These are phyloP conservation scores for Crotalaria pallida DNA, from an alignment of 306 rosid genomes.

Conservation along the genomic window DNA sequence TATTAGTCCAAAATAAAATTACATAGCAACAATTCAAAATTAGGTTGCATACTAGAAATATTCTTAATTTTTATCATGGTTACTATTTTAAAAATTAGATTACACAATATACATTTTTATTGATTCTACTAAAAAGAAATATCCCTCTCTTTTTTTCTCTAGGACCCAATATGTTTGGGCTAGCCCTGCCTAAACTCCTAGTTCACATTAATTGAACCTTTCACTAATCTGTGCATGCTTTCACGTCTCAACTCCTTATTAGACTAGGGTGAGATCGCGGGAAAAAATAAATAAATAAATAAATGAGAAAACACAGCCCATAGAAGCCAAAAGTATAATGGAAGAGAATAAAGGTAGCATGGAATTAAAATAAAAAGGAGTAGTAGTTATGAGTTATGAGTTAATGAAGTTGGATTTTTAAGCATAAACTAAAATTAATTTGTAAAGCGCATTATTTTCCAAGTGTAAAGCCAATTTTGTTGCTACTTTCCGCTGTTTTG, in stretches of 20 bases:
- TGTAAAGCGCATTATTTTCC: conserved; percentile 31
- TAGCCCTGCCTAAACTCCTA: too few relatives aligned
- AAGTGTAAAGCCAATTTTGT: conserved; percentile 49
- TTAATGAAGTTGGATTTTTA: conserved; percentile 3
- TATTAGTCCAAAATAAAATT: too few relatives aligned
- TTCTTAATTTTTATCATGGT: too few relatives aligned
- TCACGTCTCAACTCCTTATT: not conserved
- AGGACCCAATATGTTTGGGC: too few relatives aligned
- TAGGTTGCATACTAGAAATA: too few relatives aligned
- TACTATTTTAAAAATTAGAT: too few relatives aligned
- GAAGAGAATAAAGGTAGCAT: conserved; percentile 14
- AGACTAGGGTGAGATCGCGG: not conserved
- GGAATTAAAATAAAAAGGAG: not conserved
- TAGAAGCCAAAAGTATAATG: conserved; percentile 3
- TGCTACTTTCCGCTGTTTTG: conserved; percentile 43
- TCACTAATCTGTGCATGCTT: conserved; percentile 21
- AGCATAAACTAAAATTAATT: conserved; percentile 11
- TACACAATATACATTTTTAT: too few relatives aligned
- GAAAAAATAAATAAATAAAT: not conserved
- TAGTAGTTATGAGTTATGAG: not conserved
- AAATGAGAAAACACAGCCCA: not conserved
- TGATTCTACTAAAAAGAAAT: too few relatives aligned
- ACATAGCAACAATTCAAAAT: too few relatives aligned
- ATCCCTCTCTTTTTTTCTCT: too few relatives aligned
- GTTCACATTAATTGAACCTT: too few relatives aligned